A percentile compares a stretch with the other conserved stretches of the same genome.
Conservation (phyloP, 176 grass and related monocot genomes). For the Oropetium thomaeum region DNA sequence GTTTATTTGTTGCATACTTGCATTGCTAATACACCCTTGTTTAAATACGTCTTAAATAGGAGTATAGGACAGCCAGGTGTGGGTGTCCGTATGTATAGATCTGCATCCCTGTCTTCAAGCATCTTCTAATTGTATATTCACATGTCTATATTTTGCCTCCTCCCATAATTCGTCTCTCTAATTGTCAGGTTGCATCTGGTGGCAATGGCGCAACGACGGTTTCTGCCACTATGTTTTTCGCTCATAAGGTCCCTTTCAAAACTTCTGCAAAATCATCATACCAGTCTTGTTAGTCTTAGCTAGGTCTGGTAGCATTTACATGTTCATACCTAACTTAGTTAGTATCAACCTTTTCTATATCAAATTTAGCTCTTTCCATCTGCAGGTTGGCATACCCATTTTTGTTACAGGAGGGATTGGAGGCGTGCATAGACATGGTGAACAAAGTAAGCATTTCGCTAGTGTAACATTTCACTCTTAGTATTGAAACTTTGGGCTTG, state of each 20-base stretch:
- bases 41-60: neutral
- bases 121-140: neutral
- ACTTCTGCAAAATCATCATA: neutral
- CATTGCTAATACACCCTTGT: neutral
- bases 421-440: slow-evolving; percentile 82
- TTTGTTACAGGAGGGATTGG: slow-evolving; percentile 87
- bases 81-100: neutral
- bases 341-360: neutral
- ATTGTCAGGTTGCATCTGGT: slow-evolving; percentile 67
- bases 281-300: neutral
- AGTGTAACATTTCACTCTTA: neutral
- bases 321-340: neutral
- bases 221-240: slow-evolving; percentile 93
- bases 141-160: slow-evolving; percentile 15
- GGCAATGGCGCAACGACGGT: slow-evolving; percentile 88
- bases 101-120: neutral
- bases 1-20: no score
- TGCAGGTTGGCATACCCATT: slow-evolving; percentile 88
- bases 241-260: slow-evolving; percentile 58
- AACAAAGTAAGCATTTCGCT: slow-evolving; percentile 68
- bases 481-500: neutral
- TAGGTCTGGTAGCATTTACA: neutral
- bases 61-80: neutral
- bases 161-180: neutral
- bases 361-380: neutral